Percentiles rank a stretch among this genome's conserved stretches.
These are phyloP conservation scores for Didymella keratinophila DNA, from an alignment of 2,329 filamentous ascomycete genomes.

Conservation along the genomic window DNA sequence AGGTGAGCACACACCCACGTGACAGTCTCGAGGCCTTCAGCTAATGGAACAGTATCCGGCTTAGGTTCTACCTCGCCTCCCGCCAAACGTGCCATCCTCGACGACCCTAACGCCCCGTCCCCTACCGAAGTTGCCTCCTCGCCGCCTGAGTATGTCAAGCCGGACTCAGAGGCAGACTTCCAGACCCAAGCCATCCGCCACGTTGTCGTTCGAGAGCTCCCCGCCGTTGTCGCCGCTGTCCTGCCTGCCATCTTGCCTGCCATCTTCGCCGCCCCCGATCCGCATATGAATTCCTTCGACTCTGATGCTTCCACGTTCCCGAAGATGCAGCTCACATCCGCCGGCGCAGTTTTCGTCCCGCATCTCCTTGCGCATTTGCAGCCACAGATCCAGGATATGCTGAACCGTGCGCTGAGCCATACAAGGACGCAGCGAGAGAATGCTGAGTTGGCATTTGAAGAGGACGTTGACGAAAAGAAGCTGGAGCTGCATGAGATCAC, in stretches of 20 bases:
- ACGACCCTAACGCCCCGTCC: not conserved
- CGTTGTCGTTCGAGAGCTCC: not conserved
- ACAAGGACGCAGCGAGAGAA: not conserved
- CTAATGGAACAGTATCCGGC: not conserved
- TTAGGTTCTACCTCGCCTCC: not conserved
- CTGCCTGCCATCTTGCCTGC: not conserved
- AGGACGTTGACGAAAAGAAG: not conserved
- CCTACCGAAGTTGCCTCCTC: conserved; percentile 1
- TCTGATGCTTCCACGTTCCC: not conserved
- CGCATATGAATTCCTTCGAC: not conserved
- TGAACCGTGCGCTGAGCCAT: not conserved
- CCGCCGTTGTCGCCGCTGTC: not conserved
- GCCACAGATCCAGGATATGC: not conserved
- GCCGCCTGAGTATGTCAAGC: not conserved
- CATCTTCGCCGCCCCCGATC: not conserved
- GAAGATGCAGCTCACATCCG: not conserved
- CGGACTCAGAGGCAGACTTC: not conserved
- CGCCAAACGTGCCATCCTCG: not conserved
- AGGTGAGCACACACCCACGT: not conserved
- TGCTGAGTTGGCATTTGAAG: not conserved
- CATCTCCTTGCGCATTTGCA: not conserved
- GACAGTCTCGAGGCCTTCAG: not conserved
- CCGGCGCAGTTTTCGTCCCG: not conserved
- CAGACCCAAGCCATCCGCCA: not conserved
- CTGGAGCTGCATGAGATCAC: not conserved